Percentiles rank a stretch among this genome's conserved stretches.
These are phyloP conservation scores for Melampsora occidentalis DNA, from an alignment of 1,284 basidiomycete genomes.

Conservation along the genomic window DNA sequence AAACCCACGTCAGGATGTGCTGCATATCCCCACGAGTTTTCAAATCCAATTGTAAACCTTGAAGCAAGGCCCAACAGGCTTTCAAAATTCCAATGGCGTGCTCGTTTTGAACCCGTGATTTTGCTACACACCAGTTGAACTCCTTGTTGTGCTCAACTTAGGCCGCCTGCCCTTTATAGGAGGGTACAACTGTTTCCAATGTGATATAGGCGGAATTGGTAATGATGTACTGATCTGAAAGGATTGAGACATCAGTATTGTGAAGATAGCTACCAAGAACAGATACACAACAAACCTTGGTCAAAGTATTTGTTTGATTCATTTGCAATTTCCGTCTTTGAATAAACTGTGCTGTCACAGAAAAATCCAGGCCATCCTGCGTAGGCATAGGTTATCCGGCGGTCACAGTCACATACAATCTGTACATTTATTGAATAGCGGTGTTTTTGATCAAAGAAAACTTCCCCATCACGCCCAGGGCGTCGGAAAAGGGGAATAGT, in stretches of 20 bases:
- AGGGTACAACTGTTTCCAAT: too few species aligned
- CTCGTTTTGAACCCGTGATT: neutral
- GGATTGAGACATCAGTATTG: too few species aligned
- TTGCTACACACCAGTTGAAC: neutral
- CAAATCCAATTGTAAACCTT: neutral
- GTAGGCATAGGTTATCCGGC: too few species aligned
- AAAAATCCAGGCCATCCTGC: too few species aligned
- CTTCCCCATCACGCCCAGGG: neutral
- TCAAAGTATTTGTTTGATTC: too few species aligned
- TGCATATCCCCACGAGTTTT: neutral
- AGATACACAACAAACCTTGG: too few species aligned
- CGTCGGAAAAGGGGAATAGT: neutral
- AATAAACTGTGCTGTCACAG: too few species aligned
- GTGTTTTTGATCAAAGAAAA: slow-evolving; percentile 5
- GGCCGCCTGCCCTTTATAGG: too few species aligned
- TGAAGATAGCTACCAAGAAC: too few species aligned
- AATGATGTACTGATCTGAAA: too few species aligned
- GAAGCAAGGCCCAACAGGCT: neutral
- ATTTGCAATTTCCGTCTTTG: too few species aligned
- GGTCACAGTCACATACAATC: neutral
- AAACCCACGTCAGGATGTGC: neutral
- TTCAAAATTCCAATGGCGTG: neutral
- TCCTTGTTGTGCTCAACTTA: neutral
- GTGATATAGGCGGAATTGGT: too few species aligned
- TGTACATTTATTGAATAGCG: neutral